phyloP scores from a whole-genome alignment of 75 land plant genomes.

The Azolla pinnata region DNA sequence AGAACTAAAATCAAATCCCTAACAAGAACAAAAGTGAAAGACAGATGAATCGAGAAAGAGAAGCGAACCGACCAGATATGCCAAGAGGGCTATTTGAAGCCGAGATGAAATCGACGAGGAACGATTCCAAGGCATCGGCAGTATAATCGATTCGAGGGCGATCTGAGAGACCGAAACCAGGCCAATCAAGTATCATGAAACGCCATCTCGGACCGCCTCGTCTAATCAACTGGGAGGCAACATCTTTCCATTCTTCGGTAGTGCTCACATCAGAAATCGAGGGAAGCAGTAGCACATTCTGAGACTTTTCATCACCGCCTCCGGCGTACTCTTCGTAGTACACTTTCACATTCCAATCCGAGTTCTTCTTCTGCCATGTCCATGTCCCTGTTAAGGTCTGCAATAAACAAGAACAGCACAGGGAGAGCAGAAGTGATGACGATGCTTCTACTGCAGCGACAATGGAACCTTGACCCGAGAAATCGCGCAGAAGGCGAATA shows the following conservation, averaged over 20 bases:
- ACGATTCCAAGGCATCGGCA: conserved; percentile 80
- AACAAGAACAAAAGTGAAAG: too few relatives aligned
- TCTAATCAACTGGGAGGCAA: conserved; percentile 54
- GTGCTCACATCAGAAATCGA: conserved; percentile 98
- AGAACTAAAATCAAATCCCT: too few relatives aligned
- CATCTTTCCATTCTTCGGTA: conserved; percentile 86
- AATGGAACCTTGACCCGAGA: too few relatives aligned
- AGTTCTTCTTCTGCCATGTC: conserved; percentile 47
- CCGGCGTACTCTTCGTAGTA: conserved; percentile 52
- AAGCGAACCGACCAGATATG: conserved; percentile 46
- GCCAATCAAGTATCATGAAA: conserved; percentile 88
- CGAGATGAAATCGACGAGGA: conserved; percentile 64
- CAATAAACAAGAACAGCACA: too few relatives aligned
- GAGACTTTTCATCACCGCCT: conserved; percentile 17
- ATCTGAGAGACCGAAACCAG: conserved; percentile 88
- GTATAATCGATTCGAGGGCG: conserved; percentile 76
- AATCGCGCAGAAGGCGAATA: too few relatives aligned
- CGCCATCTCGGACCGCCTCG: conserved; percentile 37
- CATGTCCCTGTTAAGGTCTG: conserved; percentile 49
- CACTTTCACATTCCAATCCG: conserved; percentile 43
- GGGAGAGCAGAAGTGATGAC: too few relatives aligned
- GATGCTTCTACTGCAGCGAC: too few relatives aligned
- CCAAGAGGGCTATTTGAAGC: conserved; percentile 58
- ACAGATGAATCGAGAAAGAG: too few relatives aligned
- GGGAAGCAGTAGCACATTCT: conserved; percentile 69